phyloP scores from a whole-genome alignment of 2,329 filamentous ascomycete genomes.

The Drechslerella dactyloides region DNA sequence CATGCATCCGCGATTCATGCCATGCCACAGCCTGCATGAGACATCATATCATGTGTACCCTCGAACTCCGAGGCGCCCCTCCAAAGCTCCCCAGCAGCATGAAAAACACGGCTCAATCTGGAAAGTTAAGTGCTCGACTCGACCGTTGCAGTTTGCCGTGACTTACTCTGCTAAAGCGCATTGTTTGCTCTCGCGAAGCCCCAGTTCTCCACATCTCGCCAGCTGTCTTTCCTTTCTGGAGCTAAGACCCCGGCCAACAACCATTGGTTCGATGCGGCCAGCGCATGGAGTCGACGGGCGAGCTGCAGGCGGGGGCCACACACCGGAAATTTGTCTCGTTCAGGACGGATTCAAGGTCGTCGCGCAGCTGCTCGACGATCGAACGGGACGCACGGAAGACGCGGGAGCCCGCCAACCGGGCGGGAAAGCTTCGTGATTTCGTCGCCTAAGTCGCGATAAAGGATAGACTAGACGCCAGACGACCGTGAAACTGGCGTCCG shows the following conservation, averaged over 20 bases:
- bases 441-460: not conserved
- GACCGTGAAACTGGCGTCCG: not conserved
- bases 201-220: slow-evolving; percentile 24
- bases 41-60: no score
- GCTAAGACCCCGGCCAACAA: slow-evolving; percentile 29
- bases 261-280: slow-evolving; percentile 27
- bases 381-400: slow-evolving; percentile 27
- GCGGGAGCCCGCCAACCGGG: not conserved
- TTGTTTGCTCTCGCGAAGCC: not conserved
- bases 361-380: not conserved
- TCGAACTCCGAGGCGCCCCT: no score
- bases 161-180: not conserved
- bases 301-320: slow-evolving; percentile 10
- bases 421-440: slow-evolving; percentile 3
- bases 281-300: slow-evolving; percentile 23
- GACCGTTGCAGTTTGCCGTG: not conserved
- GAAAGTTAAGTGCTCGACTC: not conserved
- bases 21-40: no score
- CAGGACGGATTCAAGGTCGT: slow-evolving; percentile 23
- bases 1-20: no score
- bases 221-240: slow-evolving; percentile 39
- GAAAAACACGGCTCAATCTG: not conserved
- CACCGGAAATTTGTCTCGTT: slow-evolving; percentile 37
- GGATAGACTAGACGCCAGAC: not conserved
- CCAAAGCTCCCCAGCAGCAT: no score